A percentile compares a stretch with the other conserved stretches of the same genome.
Conservation (phyloP, 1,139 yeast species). For the Meyerozyma guilliermondii region DNA sequence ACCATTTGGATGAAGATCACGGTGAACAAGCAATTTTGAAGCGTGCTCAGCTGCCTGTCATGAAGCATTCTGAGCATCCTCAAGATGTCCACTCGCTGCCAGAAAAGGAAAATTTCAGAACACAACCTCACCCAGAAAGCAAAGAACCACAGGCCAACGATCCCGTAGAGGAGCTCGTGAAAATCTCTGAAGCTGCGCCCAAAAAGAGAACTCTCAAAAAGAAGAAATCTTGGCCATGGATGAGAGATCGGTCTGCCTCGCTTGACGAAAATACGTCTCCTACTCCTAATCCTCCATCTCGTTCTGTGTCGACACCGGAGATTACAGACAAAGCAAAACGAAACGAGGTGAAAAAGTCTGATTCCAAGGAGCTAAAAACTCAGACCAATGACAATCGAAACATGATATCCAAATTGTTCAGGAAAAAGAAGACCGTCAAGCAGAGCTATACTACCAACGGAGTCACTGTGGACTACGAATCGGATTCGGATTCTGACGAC, state of each 20-base stretch:
- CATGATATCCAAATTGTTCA: conserved; percentile 41
- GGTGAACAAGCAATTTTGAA: no score
- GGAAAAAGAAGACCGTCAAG: conserved; percentile 28
- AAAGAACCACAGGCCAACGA: conserved; percentile 1
- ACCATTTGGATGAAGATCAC: no score
- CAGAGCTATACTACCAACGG: conserved; percentile 9
- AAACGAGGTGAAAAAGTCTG: conserved; percentile 6
- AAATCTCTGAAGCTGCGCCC: conserved; percentile 4
- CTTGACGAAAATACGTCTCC: conserved; percentile 9
- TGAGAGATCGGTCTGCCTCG: conserved; percentile 32
- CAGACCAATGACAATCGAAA: conserved; percentile 29
- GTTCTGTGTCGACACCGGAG: conserved; percentile 38
- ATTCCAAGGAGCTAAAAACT: conserved; percentile 2
- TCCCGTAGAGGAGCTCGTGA: conserved; percentile 3
- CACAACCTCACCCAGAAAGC: not conserved
- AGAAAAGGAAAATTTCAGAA: not conserved
- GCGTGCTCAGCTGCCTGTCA: no score
- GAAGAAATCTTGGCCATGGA: conserved; percentile 40
- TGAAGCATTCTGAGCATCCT: no score
- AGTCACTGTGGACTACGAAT: conserved; percentile 26
- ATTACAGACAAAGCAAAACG: conserved; percentile 7
- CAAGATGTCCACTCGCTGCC: no score
- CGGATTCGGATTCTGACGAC: conserved; percentile 18
- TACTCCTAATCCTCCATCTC: conserved; percentile 11
- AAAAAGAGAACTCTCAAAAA: conserved; percentile 19